These are phyloP conservation scores for Aureobasidium uvarum DNA, from an alignment of 2,329 filamentous ascomycete species.

Conservation along the genomic window DNA sequence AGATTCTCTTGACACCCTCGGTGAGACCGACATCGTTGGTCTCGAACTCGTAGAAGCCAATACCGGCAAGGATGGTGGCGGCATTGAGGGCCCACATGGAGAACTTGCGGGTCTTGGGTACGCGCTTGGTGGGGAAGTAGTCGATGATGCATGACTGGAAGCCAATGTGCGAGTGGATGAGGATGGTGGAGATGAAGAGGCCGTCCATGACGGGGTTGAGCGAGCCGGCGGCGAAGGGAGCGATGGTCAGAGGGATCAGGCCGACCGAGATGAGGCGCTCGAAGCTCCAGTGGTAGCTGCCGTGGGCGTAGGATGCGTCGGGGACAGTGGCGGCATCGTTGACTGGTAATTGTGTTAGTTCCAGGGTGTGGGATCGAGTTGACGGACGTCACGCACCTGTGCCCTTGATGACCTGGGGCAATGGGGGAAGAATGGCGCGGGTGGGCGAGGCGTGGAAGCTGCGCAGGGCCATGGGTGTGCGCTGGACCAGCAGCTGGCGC, in stretches of 20 bases:
- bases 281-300: slow-evolving; percentile 98
- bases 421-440: slow-evolving; percentile 74
- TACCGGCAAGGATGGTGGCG: slow-evolving; percentile 74
- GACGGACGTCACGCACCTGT: slow-evolving; percentile 55
- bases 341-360: slow-evolving; percentile 53
- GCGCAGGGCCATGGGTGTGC: slow-evolving; percentile 42
- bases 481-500: slow-evolving; percentile 39
- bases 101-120: slow-evolving; percentile 65
- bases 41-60: slow-evolving; percentile 97
- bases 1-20: slow-evolving; percentile 82
- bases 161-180: slow-evolving; percentile 94
- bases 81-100: slow-evolving; percentile 76
- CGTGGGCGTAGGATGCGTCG: slow-evolving; percentile 70
- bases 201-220: slow-evolving; percentile 89
- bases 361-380: neutral
- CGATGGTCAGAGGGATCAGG: slow-evolving; percentile 81
- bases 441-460: slow-evolving; percentile 83
- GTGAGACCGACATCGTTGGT: slow-evolving; percentile 96
- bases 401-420: slow-evolving; percentile 75
- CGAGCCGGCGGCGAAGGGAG: slow-evolving; percentile 87
- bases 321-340: slow-evolving; percentile 84
- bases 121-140: slow-evolving; percentile 74
- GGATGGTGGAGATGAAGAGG: slow-evolving; percentile 73
- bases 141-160: slow-evolving; percentile 87
- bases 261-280: slow-evolving; percentile 76